Conservation (phyloP, 2,329 filamentous ascomycete species). For the Xylariaceae sp. region DNA sequence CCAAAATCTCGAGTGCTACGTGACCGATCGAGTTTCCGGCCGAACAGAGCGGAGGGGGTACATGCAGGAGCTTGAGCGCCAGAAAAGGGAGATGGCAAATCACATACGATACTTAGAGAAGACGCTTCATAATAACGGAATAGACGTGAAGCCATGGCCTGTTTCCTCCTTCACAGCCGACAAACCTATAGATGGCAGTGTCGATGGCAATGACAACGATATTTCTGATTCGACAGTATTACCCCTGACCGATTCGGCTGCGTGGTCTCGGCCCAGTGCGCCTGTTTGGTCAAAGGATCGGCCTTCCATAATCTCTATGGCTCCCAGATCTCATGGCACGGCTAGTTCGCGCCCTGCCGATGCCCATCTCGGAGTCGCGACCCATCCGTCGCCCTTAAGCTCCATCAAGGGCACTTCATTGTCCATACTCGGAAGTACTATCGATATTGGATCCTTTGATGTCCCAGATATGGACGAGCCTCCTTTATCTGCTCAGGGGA, state of each 20-base stretch:
- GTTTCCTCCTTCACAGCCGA: constrained; percentile 30
- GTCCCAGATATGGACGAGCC: constrained; percentile 61
- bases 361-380: constrained; percentile 60
- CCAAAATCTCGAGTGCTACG: constrained; percentile 71
- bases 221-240: constrained; percentile 21
- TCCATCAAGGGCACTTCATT: constrained; percentile 70
- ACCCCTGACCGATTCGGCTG: constrained; percentile 24
- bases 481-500: constrained; percentile 36
- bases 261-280: constrained; percentile 34
- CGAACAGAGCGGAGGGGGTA: constrained; percentile 74
- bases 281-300: constrained; percentile 33
- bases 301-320: constrained; percentile 26
- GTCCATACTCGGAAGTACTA: constrained; percentile 72
- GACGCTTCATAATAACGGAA: constrained; percentile 54
- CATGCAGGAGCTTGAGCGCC: constrained; percentile 67
- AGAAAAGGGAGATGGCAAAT: constrained; percentile 60
- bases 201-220: constrained; percentile 25
- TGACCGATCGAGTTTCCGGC: constrained; percentile 81
- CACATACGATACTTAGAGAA: constrained; percentile 64
- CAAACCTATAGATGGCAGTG: constrained; percentile 25
- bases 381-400: constrained; percentile 60
- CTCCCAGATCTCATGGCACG: constrained; percentile 19
- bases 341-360: constrained; percentile 47
- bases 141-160: constrained; percentile 53
- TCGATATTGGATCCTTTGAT: constrained; percentile 70